phyloP scores from a whole-genome alignment of 1,139 yeast genomes.

The Zygosaccharomyces pseudobailii region DNA sequence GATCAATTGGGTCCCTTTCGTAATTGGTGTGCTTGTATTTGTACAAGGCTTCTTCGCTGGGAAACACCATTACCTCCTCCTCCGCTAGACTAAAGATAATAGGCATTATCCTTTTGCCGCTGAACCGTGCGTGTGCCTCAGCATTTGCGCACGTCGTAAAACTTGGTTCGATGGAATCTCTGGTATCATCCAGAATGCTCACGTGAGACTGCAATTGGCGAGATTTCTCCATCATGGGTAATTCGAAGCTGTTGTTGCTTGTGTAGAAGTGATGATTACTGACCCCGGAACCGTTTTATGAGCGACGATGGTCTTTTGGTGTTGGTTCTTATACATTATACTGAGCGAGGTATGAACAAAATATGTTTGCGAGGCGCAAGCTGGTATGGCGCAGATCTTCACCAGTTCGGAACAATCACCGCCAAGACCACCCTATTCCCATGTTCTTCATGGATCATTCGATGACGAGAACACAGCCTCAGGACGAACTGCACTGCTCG shows the following conservation, averaged over 20 bases:
- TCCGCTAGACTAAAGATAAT: neutral
- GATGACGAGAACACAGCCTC: too few species aligned
- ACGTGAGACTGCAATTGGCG: neutral
- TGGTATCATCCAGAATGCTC: neutral
- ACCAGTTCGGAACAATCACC: neutral
- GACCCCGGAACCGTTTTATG: too few species aligned
- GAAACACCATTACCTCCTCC: neutral
- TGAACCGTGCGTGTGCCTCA: too few species aligned
- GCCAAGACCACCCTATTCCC: too few species aligned
- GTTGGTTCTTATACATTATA: neutral
- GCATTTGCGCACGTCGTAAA: too few species aligned
- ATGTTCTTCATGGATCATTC: too few species aligned
- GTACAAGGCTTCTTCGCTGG: neutral
- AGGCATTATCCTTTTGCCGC: neutral
- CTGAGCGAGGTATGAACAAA: neutral
- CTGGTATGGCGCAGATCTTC: neutral
- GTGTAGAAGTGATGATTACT: too few species aligned
- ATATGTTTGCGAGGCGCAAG: neutral
- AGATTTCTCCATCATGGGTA: neutral
- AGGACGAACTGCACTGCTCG: too few species aligned
- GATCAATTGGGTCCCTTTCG: neutral
- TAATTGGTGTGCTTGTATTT: neutral
- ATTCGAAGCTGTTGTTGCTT: too few species aligned
- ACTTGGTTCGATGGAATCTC: neutral
- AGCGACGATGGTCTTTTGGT: neutral